Percentiles rank a stretch among this genome's conserved stretches.
phyloP scores from a whole-genome alignment of 345 rosid species.

The Murraya paniculata region DNA sequence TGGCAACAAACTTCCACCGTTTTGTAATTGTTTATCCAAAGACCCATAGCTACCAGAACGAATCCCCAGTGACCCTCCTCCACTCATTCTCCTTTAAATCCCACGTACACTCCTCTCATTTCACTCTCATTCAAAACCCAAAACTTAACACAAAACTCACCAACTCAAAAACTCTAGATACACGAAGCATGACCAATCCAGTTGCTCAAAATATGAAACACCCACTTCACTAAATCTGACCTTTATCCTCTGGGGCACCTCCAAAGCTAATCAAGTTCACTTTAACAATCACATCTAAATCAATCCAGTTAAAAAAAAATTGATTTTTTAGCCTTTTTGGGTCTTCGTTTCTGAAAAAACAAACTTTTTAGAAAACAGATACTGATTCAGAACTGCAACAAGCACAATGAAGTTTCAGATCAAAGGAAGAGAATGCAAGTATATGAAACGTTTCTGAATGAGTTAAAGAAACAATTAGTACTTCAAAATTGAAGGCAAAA shows the following conservation, averaged over 20 bases:
- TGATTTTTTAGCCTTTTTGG: background rate
- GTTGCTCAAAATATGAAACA: background rate
- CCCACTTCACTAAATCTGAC: constrained; percentile 21
- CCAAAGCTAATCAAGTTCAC: constrained; percentile 10
- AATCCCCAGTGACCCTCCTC: constrained; percentile 58
- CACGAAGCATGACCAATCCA: background rate
- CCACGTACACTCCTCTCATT: constrained; percentile 40
- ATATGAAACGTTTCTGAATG: background rate
- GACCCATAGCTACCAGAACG: constrained; percentile 88
- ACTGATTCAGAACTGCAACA: background rate
- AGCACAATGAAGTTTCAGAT: constrained; percentile 1
- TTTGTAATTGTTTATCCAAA: constrained; percentile 66
- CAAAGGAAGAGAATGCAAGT: background rate
- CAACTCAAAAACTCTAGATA: background rate
- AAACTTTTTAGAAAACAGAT: background rate
- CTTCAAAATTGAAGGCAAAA: background rate
- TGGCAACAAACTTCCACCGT: constrained; percentile 44
- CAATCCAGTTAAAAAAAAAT: background rate
- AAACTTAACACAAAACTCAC: constrained; percentile 2
- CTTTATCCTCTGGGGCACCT: constrained; percentile 18
- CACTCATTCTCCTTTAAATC: constrained; percentile 49
- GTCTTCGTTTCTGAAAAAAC: background rate
- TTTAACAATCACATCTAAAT: background rate
- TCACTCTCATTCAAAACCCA: constrained; percentile 10
- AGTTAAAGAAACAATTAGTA: background rate